These are phyloP conservation scores for Suillus weaverae DNA, from an alignment of 768 basidiomycete genomes.

Conservation along the genomic window DNA sequence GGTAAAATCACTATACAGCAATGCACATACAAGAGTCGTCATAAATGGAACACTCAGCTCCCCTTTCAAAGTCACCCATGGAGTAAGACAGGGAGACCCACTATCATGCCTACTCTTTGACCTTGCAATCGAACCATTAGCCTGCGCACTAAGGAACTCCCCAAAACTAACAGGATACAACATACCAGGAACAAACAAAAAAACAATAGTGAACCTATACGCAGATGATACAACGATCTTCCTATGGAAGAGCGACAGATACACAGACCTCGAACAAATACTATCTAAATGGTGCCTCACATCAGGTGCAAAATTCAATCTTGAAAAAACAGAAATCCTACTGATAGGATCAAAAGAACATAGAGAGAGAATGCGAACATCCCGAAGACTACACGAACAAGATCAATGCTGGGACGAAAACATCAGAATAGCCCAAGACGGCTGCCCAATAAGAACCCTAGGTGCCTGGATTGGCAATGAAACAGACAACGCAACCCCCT, in stretches of 20 bases:
- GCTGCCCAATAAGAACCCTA: too few relatives aligned
- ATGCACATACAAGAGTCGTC: constrained; percentile 30
- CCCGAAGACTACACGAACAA: too few relatives aligned
- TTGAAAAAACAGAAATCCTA: constrained; percentile 23
- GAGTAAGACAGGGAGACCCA: constrained; percentile 39
- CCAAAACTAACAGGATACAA: not conserved
- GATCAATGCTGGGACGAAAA: too few relatives aligned
- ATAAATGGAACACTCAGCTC: constrained; percentile 33
- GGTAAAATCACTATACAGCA: constrained; percentile 25
- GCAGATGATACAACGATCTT: constrained; percentile 16
- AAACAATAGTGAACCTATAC: too few relatives aligned
- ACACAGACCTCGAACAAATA: constrained; percentile 10
- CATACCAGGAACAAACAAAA: too few relatives aligned
- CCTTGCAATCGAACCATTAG: constrained; percentile 33
- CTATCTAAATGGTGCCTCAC: constrained; percentile 18
- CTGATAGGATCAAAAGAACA: not conserved
- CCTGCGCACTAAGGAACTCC: constrained; percentile 25
- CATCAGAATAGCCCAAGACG: too few relatives aligned
- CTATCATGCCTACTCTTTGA: constrained; percentile 34
- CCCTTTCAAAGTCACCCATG: constrained; percentile 10
- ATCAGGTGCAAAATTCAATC: constrained; percentile 22
- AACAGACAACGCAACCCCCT: too few relatives aligned
- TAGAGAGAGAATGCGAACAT: too few relatives aligned
- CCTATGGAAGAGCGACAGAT: constrained; percentile 13
- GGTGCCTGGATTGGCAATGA: too few relatives aligned